Percentiles rank a stretch among this genome's conserved stretches.
These are phyloP conservation scores for Oropetium thomaeum DNA, from an alignment of 176 grass and related monocot species.

Conservation along the genomic window DNA sequence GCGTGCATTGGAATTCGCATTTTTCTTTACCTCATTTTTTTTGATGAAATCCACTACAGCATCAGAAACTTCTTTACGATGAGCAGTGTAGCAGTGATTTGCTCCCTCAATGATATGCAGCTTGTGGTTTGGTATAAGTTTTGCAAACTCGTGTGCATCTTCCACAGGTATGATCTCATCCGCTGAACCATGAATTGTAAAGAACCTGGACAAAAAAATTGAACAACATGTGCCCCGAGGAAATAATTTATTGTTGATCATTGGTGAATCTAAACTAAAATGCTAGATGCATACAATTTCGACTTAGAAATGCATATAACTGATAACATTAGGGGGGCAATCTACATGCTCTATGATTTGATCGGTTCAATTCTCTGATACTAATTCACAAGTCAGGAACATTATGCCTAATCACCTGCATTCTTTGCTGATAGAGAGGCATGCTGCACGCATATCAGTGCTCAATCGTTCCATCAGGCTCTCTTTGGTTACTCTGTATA, in stretches of 20 bases:
- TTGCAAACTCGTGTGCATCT: slow-evolving; percentile 84
- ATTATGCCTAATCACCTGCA: slow-evolving; percentile 47
- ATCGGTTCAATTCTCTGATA: neutral
- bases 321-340: neutral
- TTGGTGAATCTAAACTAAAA: neutral
- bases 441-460: slow-evolving; percentile 62
- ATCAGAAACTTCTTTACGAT: slow-evolving; percentile 55
- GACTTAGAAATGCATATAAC: neutral
- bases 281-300: neutral
- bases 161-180: slow-evolving; percentile 67
- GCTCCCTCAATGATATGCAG: slow-evolving; percentile 69
- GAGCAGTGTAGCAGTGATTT: slow-evolving; percentile 77
- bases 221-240: neutral
- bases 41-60: slow-evolving; percentile 54
- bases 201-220: slow-evolving; percentile 44
- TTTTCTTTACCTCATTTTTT: slow-evolving; percentile 29
- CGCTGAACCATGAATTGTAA: slow-evolving; percentile 78
- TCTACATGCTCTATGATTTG: neutral
- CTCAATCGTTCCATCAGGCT: slow-evolving; percentile 81
- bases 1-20: neutral
- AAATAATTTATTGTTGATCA: neutral
- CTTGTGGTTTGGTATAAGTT: slow-evolving; percentile 75
- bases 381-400: neutral
- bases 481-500: slow-evolving; percentile 66
- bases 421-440: slow-evolving; percentile 67